Conservation (phyloP, 176 grass and related monocot species). For the Aegilops sharonensis region DNA sequence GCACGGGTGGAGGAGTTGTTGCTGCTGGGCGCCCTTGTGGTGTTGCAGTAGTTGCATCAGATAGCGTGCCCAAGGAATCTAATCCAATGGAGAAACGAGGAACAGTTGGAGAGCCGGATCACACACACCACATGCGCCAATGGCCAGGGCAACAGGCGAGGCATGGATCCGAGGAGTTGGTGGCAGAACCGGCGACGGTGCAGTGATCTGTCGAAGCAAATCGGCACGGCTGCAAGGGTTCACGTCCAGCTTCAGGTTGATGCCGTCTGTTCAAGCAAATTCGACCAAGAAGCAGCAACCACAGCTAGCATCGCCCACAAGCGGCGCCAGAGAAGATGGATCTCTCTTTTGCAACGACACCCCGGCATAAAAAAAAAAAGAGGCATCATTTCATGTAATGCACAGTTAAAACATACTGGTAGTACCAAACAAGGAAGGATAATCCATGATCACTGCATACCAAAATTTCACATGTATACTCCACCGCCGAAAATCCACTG, state of each 20-base stretch:
- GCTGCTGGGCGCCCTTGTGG: too few species aligned
- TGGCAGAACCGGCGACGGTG: too few species aligned
- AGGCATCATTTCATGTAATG: background rate
- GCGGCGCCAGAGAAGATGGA: background rate
- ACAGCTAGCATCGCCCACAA: background rate
- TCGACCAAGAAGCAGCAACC: background rate
- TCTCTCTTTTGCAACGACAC: background rate
- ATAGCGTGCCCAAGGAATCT: background rate
- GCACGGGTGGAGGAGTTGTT: slow-evolving; percentile 29
- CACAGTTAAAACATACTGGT: background rate
- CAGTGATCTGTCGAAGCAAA: background rate
- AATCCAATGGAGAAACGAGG: slow-evolving; percentile 23
- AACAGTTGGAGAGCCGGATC: slow-evolving; percentile 16
- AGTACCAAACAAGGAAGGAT: background rate
- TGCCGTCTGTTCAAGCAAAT: background rate
- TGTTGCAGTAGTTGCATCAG: slow-evolving; percentile 27
- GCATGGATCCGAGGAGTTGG: background rate
- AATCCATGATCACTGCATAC: slow-evolving; percentile 10
- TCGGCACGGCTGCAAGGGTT: background rate
- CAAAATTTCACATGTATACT: slow-evolving; percentile 42
- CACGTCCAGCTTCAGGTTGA: background rate
- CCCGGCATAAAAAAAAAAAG: background rate
- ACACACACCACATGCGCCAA: too few species aligned
- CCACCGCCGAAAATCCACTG: slow-evolving; percentile 7
- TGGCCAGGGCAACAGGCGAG: background rate